These are phyloP conservation scores for Alternaria rosae DNA, from an alignment of 2,329 filamentous ascomycete genomes.

Conservation along the genomic window DNA sequence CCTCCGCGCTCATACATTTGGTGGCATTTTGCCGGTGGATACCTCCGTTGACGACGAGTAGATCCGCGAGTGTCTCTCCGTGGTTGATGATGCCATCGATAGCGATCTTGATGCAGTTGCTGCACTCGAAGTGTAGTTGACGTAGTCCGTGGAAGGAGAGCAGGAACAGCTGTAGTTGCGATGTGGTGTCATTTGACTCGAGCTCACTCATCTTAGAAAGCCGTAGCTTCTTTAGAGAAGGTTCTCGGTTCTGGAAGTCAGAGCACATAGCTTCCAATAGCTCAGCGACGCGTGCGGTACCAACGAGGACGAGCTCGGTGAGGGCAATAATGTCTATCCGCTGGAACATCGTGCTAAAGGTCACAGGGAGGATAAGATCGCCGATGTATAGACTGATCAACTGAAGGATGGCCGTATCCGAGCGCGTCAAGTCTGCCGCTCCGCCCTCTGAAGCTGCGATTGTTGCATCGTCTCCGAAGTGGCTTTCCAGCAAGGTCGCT, in stretches of 20 bases:
- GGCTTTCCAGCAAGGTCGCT: neutral
- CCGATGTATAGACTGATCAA: neutral
- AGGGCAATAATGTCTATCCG: neutral
- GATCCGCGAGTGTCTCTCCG: neutral
- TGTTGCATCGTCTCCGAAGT: neutral
- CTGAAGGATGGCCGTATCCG: neutral
- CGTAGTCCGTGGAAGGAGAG: neutral
- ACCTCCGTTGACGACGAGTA: neutral
- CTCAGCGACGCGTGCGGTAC: neutral
- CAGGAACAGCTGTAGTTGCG: neutral
- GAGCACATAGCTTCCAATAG: neutral
- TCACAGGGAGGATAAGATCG: neutral
- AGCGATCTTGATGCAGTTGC: neutral
- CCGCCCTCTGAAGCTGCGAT: neutral
- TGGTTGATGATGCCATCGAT: neutral
- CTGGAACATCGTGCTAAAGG: neutral
- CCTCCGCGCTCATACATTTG: neutral
- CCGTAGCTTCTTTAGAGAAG: neutral
- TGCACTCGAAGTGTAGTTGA: neutral
- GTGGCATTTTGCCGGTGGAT: neutral
- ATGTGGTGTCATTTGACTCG: neutral
- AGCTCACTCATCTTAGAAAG: fast-evolving
- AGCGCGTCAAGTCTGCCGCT: neutral
- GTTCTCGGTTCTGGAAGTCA: neutral
- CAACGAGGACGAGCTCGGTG: neutral